Evolutionary conservation across 2,329 filamentous ascomycete genomes (phyloP), one percentile per base, ranked within the genome.

Genomic region (Penicillium corylophilum): DNA sequence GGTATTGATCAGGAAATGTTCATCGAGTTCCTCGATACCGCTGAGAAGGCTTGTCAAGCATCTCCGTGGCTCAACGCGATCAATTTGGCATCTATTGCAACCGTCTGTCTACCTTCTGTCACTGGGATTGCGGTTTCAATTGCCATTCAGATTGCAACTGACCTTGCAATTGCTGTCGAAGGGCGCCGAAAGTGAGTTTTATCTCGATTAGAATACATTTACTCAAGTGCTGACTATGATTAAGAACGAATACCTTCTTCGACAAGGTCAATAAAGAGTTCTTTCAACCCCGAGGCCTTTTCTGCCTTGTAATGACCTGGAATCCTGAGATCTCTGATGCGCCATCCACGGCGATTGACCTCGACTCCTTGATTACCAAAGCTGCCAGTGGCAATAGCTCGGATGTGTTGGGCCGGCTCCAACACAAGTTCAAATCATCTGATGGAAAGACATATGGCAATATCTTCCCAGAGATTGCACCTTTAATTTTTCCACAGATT

Each of bases 241-340:
- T 1, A 41, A 64, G 74, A 38, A 74, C 78, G 0, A 84, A 83
- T 58, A 69, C 63, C 0, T 85, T 82, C 61, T 73, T 86, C 15
- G 76, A 83, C 56, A 67, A 72, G 31, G 74, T 83, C 59, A 86
- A 85, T 59, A 71, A 77, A 8, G 72, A 79, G 3, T 77, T 83
- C 52, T 86, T 86, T 64, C 75, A 73, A 42, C 82, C 83, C 0
- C 75, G 75, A 2, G 82, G 82, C 0, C 72, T 85, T 0, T 81
- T 78, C 65, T 78, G 74, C 53, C 69, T 82, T 18, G 71, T 86
- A 33, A 76, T 85, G 68, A 78, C 78, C 1, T 83, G 74, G 69
- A 78, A 78, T 46, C 76, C 78, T 0, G 71, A 75, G 3, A 54
- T 63, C 6, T 16, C 44, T 0, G 51, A 60, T 16, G 60, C 68